phyloP scores from a whole-genome alignment of 83 land plant species.

The Larix sibirica region DNA sequence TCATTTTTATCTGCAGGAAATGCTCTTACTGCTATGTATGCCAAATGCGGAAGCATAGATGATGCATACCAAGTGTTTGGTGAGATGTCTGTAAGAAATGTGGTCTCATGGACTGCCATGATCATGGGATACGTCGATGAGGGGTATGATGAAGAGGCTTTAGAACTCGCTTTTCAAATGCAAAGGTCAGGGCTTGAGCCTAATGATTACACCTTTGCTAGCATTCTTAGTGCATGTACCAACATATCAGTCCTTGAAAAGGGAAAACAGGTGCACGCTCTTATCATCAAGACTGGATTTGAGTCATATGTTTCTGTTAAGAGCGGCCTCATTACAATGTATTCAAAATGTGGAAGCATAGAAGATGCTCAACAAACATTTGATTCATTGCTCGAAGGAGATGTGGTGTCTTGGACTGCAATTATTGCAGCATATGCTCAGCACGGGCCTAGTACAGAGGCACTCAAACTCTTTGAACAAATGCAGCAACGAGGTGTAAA shows the following conservation, averaged over 20 bases:
- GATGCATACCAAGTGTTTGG: constrained; percentile 22
- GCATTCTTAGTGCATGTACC: constrained; percentile 57
- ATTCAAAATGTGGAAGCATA: constrained; percentile 59
- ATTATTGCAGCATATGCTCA: constrained; percentile 55
- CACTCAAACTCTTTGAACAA: constrained; percentile 34
- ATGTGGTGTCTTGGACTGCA: constrained; percentile 56
- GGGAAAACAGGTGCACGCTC: constrained; percentile 50
- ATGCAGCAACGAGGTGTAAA: constrained; percentile 31
- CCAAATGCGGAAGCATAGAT: neutral
- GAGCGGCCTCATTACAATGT: constrained; percentile 54
- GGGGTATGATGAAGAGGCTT: constrained; percentile 32
- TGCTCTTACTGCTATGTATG: neutral
- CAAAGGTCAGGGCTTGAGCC: constrained; percentile 32
- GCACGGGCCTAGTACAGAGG: constrained; percentile 44
- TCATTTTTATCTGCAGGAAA: neutral
- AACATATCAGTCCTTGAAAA: constrained; percentile 17
- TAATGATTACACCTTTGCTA: constrained; percentile 53
- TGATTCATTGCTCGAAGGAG: constrained; percentile 25
- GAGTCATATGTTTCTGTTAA: constrained; percentile 24
- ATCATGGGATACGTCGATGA: constrained; percentile 31
- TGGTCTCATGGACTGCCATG: constrained; percentile 42
- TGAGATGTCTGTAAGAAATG: constrained; percentile 9
- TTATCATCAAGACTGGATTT: constrained; percentile 36
- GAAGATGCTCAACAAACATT: constrained; percentile 40
- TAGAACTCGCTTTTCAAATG: constrained; percentile 29